phyloP scores from a whole-genome alignment of 495 filamentous ascomycete genomes.

The Hypoxylon intermedium region DNA sequence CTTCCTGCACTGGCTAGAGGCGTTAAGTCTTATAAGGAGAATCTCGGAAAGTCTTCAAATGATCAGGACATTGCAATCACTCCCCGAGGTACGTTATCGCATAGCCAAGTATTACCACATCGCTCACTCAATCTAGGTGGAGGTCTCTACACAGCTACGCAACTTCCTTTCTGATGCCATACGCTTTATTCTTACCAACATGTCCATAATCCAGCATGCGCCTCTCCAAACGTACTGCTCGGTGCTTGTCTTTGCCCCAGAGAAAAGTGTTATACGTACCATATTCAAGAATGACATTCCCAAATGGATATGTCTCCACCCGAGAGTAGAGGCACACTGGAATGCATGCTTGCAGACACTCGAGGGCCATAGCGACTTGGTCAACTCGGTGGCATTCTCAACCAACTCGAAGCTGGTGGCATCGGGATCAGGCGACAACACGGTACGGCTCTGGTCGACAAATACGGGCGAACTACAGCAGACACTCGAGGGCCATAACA shows the following conservation, averaged over 20 bases:
- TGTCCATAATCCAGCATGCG: slow-evolving; percentile 16
- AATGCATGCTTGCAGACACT: not conserved
- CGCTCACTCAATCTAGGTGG: not conserved
- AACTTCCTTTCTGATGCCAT: too few species aligned
- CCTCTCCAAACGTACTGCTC: slow-evolving; percentile 33
- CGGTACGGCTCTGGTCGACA: too few species aligned
- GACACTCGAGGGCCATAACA: too few species aligned
- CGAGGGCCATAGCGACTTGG: not conserved
- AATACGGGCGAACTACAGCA: too few species aligned
- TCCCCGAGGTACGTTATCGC: not conserved
- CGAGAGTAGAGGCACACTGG: not conserved
- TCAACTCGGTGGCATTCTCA: too few species aligned
- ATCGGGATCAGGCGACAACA: too few species aligned
- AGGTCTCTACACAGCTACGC: too few species aligned
- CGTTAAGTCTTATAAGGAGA: slow-evolving; percentile 34
- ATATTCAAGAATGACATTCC: slow-evolving; percentile 7
- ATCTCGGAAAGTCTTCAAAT: too few species aligned
- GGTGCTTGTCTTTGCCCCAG: slow-evolving; percentile 32
- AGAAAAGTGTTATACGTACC: not conserved
- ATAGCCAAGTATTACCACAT: not conserved
- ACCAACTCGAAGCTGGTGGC: too few species aligned
- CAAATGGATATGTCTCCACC: not conserved
- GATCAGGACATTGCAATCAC: not conserved
- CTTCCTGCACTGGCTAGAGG: slow-evolving; percentile 48
- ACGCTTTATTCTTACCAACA: slow-evolving; percentile 23